phyloP scores from a whole-genome alignment of 495 filamentous ascomycete species.

The Podospora comata region DNA sequence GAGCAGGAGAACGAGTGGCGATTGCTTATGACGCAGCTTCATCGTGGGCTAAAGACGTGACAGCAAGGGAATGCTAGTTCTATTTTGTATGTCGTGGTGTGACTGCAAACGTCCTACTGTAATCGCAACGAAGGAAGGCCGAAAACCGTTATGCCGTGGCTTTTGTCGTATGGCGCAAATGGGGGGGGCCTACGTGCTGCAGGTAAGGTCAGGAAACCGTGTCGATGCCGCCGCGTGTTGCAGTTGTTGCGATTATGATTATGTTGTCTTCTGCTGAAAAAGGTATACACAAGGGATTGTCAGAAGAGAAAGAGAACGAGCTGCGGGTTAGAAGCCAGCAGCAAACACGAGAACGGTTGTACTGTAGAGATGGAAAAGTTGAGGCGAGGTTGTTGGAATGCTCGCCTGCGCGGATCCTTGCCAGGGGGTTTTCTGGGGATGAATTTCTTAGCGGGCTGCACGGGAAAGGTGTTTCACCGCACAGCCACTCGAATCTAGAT shows the following conservation, averaged over 20 bases:
- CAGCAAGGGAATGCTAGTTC: background rate
- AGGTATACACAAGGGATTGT: slow-evolving; percentile 12
- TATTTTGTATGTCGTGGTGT: background rate
- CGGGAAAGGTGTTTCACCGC: slow-evolving; percentile 23
- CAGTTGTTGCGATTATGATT: slow-evolving; percentile 1
- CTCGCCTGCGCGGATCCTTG: slow-evolving; percentile 10
- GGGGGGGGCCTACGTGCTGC: background rate
- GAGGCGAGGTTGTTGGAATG: background rate
- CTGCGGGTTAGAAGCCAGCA: slow-evolving; percentile 10
- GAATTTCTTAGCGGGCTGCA: slow-evolving; percentile 24
- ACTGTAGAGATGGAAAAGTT: slow-evolving; percentile 5
- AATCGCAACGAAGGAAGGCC: background rate
- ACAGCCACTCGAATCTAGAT: slow-evolving; percentile 20
- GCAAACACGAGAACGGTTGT: slow-evolving; percentile 8
- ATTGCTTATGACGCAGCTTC: slow-evolving; percentile 39
- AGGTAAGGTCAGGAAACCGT: background rate
- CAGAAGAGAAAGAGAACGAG: slow-evolving; percentile 13
- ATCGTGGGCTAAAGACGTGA: slow-evolving; percentile 30
- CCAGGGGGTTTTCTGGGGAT: slow-evolving; percentile 14
- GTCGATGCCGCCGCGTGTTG: background rate
- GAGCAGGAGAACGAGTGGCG: slow-evolving; percentile 45
- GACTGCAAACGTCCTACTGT: background rate
- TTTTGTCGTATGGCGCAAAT: background rate
- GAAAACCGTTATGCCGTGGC: background rate
- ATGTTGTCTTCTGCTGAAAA: background rate